Percentiles rank a stretch among this genome's conserved stretches.
phyloP scores from a whole-genome alignment of 1,284 basidiomycete species.

The Coniferiporia weirii region DNA sequence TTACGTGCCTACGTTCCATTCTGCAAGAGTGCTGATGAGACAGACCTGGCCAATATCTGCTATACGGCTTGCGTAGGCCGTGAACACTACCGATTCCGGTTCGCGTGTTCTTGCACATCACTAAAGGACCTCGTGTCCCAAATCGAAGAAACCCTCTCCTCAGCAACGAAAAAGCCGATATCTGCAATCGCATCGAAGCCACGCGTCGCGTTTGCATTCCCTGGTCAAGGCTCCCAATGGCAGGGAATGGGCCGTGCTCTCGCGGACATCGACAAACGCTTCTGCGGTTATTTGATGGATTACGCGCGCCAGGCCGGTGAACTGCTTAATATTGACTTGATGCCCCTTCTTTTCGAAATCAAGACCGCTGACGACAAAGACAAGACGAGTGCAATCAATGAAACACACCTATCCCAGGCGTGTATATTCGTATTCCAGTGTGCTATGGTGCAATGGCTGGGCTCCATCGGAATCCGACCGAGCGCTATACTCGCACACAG shows the following conservation, averaged over 20 bases:
- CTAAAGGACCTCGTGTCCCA: constrained; percentile 30
- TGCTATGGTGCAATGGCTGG: constrained; percentile 29
- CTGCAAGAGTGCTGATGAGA: constrained; percentile 23
- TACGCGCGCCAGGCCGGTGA: constrained; percentile 25
- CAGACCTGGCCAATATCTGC: constrained; percentile 29
- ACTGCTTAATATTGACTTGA: background rate
- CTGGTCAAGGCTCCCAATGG: constrained; percentile 34
- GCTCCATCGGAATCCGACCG: constrained; percentile 26
- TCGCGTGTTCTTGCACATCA: constrained; percentile 29
- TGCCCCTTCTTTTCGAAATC: constrained; percentile 18
- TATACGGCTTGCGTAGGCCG: constrained; percentile 33
- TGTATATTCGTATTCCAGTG: constrained; percentile 35
- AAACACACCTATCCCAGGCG: constrained; percentile 31
- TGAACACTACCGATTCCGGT: constrained; percentile 33
- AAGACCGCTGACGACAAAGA: constrained; percentile 18
- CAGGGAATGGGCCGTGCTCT: constrained; percentile 32
- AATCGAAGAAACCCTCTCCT: constrained; percentile 23
- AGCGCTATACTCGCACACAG: constrained; percentile 32
- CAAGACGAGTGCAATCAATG: constrained; percentile 23
- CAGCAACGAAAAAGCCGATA: constrained; percentile 8
- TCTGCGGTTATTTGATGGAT: constrained; percentile 26
- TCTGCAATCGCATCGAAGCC: constrained; percentile 12
- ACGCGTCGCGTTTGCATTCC: constrained; percentile 30
- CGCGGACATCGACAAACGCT: constrained; percentile 27
- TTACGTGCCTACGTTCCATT: constrained; percentile 29